A percentile compares a stretch with the other conserved stretches of the same genome.
phyloP scores from a whole-genome alignment of 1,284 basidiomycete genomes.

The Chalciporus sp. region DNA sequence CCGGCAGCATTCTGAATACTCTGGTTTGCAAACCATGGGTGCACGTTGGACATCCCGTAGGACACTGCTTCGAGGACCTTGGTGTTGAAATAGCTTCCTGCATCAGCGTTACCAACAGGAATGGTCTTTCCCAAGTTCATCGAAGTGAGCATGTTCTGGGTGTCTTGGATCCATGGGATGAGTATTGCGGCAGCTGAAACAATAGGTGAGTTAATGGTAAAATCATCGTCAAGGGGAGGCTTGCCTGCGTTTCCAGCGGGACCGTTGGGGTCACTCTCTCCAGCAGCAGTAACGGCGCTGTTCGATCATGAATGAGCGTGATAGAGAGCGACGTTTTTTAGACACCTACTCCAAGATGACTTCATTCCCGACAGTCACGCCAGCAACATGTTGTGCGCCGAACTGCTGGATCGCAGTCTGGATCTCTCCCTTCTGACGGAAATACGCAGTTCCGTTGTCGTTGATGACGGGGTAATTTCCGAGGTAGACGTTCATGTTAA shows the following conservation, averaged over 20 bases:
- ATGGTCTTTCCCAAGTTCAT: conserved; percentile 57
- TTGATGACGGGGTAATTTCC: conserved; percentile 74
- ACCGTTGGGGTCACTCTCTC: conserved; percentile 49
- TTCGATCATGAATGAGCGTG: conserved; percentile 6
- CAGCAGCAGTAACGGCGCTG: conserved; percentile 56
- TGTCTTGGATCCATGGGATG: conserved; percentile 67
- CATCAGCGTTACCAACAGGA: conserved; percentile 88
- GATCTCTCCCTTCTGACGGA: conserved; percentile 71
- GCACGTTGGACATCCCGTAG: conserved; percentile 80
- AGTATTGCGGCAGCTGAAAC: conserved; percentile 46
- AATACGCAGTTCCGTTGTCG: conserved; percentile 69
- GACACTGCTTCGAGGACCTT: conserved; percentile 71
- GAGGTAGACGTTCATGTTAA: conserved; percentile 85
- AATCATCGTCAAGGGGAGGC: conserved; percentile 27
- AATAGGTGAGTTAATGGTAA: background rate
- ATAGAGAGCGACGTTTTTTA: background rate
- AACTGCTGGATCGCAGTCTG: conserved; percentile 73
- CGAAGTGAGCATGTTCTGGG: conserved; percentile 52
- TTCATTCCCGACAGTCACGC: conserved; percentile 84
- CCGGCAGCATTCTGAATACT: conserved; percentile 61
- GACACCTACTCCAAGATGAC: conserved; percentile 74
- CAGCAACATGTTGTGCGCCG: conserved; percentile 77
- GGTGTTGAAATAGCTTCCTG: conserved; percentile 83
- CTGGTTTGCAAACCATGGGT: conserved; percentile 83
- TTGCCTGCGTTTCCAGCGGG: conserved; percentile 54